phyloP scores from a whole-genome alignment of 345 rosid species.

The Leavenworthia alabamica region DNA sequence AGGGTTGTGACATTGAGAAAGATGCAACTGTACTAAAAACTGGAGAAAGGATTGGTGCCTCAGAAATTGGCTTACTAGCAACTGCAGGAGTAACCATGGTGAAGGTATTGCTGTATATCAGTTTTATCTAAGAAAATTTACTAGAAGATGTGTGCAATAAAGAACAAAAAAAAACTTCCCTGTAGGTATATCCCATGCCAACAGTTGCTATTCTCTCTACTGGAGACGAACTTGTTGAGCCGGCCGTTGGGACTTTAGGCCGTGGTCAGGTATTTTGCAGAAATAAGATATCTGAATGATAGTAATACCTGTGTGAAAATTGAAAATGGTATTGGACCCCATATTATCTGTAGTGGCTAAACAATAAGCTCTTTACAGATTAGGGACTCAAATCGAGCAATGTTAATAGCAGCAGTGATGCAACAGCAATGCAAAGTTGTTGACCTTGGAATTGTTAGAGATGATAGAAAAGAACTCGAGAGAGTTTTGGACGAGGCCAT shows the following conservation, averaged over 20 bases:
- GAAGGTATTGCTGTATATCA: constrained; percentile 50
- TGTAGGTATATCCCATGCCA: constrained; percentile 77
- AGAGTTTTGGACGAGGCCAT: constrained; percentile 52
- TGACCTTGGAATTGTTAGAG: constrained; percentile 82
- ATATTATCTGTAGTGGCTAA: constrained; percentile 16
- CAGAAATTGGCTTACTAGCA: constrained; percentile 91
- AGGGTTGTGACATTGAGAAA: constrained; percentile 90
- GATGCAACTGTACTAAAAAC: constrained; percentile 51
- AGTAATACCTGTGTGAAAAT: not conserved
- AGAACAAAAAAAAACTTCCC: not conserved
- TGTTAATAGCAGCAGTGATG: constrained; percentile 72
- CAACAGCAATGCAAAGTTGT: constrained; percentile 73
- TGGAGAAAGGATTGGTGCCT: constrained; percentile 77
- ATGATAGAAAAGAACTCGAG: constrained; percentile 65
- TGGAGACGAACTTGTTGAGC: constrained; percentile 92
- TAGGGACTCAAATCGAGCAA: constrained; percentile 93
- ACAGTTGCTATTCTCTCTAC: constrained; percentile 85
- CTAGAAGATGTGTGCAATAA: not conserved
- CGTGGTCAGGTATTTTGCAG: constrained; percentile 77
- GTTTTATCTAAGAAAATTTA: constrained; percentile 17
- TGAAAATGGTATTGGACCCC: constrained; percentile 2
- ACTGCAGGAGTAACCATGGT: constrained; percentile 69
- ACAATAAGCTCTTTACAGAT: constrained; percentile 47
- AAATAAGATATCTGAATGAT: not conserved
- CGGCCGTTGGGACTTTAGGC: constrained; percentile 43